These are phyloP conservation scores for Starmera amethionina DNA, from an alignment of 805 yeast genomes.

Conservation along the genomic window DNA sequence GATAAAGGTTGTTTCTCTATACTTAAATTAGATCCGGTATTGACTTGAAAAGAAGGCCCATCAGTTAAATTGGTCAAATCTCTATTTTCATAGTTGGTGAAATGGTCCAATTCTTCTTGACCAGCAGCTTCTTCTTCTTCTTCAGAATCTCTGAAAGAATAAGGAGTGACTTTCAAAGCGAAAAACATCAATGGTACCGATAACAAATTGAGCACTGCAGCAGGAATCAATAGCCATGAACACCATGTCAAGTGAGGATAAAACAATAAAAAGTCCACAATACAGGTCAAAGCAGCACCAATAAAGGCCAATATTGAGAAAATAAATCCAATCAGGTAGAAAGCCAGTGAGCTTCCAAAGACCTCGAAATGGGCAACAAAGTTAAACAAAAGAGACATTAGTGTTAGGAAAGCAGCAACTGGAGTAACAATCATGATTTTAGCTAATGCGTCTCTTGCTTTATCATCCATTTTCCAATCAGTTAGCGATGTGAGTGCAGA, in stretches of 20 bases:
- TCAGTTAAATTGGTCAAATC: constrained; percentile 18
- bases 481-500: constrained; percentile 19
- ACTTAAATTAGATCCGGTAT: constrained; percentile 5
- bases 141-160: constrained; percentile 3
- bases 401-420: constrained; percentile 53
- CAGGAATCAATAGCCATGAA: constrained; percentile 63
- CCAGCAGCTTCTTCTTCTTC: constrained; percentile 7
- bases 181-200: constrained; percentile 40
- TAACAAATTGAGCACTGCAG: constrained; percentile 47
- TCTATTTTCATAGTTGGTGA: background rate
- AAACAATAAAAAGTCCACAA: constrained; percentile 47
- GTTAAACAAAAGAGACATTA: constrained; percentile 32
- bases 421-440: constrained; percentile 53
- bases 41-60: constrained; percentile 10
- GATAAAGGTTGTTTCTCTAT: constrained; percentile 8
- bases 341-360: constrained; percentile 15
- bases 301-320: constrained; percentile 41
- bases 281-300: constrained; percentile 42
- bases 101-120: background rate
- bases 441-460: constrained; percentile 41
- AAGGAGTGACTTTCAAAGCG: constrained; percentile 18
- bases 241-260: constrained; percentile 62
- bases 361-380: constrained; percentile 23
- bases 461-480: constrained; percentile 39
- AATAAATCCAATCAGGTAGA: constrained; percentile 34